Evolutionary conservation across 208 protist genomes (phyloP).

Genomic region (Naegleria lovaniensis): DNA sequence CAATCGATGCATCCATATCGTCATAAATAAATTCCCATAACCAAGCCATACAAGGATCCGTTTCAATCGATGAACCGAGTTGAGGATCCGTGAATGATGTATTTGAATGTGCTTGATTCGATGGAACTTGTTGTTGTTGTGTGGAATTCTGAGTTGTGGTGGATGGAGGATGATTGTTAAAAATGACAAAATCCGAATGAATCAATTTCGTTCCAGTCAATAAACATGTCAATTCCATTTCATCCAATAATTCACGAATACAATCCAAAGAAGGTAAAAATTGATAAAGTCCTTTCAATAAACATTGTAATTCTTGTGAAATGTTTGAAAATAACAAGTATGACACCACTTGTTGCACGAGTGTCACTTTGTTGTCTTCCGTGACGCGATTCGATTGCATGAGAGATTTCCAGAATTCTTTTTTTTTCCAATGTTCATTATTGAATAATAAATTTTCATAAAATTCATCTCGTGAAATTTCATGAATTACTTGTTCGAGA

Average conservation of each 20-base stretch:
- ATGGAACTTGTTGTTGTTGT: no score
- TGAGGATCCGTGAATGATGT: no score
- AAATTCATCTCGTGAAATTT: background rate
- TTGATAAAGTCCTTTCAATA: background rate
- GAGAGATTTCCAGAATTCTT: background rate
- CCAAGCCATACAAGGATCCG: background rate
- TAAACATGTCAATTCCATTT: background rate
- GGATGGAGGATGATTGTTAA: no score
- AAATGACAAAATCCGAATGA: background rate
- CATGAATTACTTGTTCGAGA: background rate
- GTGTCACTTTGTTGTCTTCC: background rate
- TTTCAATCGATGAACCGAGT: background rate
- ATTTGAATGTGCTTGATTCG: no score
- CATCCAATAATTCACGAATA: background rate
- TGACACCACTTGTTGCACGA: background rate
- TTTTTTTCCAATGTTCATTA: no score
- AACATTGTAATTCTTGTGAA: background rate
- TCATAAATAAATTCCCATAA: conserved; percentile 1
- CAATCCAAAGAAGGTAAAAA: background rate
- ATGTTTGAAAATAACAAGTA: background rate
- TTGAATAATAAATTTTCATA: no score
- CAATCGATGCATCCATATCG: background rate
- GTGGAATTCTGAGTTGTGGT: no score
- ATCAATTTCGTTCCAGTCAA: background rate
- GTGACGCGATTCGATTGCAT: background rate